Evolutionary conservation across 805 yeast species (phyloP), one percentile per base, ranked within the genome.

Genomic region (Sugiyamaella americana): DNA sequence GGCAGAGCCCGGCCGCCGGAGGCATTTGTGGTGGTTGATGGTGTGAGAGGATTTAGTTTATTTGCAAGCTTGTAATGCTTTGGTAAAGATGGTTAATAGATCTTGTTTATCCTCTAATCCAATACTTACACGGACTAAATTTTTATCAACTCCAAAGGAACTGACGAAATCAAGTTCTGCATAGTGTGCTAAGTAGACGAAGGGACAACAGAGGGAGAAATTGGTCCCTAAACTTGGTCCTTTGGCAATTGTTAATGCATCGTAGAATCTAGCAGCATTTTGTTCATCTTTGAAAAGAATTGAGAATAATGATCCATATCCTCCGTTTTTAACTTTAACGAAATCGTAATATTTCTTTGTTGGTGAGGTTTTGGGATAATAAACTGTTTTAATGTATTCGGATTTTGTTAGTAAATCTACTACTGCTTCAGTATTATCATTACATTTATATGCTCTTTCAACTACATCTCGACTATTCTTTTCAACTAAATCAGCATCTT

Each of bases 221-320:
- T 85, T 88, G 0, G 96, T 87, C 10, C 96, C 96, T 54, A 88
- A 72, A 13, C 93, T 82, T 2, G 96, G 96, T 2, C 96, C 96
- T 66, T 89, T 89, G 51, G 87, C 84, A 51, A 84, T 65, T 41
- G 73, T 69, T 32, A 80, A 74, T 4, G 77, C 71, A 64, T 89
- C 79, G 68, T 84, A 89, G 63, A 88, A 89, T n/a, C 68, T 68
- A 34, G 73, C 72, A 0, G 95, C 95, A 53, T 76, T 79, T 17
- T 70, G 68, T 6, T 81, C 77, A 3, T 78, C 72, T 43, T 77
- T 65, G 66, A 89, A 86, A 8, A 83, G 74, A 39, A 89, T 66
- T 2, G 95, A 84, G 23, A 89, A 71, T 46, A 88, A 70, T 0
- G 95, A 94, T 37, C 96, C 97, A 59, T 88, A 89, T 0, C 96